Base-by-base conservation (phyloP, 805 yeast genomes). In the Sugiyamaella smithiae region DNA sequence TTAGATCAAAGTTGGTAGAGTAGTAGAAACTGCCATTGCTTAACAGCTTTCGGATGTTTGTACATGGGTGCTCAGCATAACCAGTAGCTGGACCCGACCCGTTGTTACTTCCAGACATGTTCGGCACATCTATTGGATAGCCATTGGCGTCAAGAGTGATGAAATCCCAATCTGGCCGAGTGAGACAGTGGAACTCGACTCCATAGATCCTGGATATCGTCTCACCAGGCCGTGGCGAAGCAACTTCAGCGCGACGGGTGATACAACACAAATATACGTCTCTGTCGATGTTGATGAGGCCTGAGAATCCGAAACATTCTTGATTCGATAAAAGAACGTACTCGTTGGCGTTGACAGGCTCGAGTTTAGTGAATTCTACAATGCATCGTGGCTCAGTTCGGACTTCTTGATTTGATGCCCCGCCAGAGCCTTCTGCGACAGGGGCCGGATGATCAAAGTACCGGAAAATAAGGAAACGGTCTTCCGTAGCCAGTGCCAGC, bases 1-100 rank as follows among this genome's bases (percentile, higher is more conserved):
- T 93, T 57, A 93, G 69, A 66, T 93, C 99, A 66, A 89, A 93
- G 67, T 89, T 91, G 3, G 88, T 82, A 47, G 96, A 87, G 68
- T 84, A 93, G 67, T 87, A 91, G 63, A 93, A 93, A 1, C 96
- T 87, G 2, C 98, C 97, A 62, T 85, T 86, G 20, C 84, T 75
- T 44, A 93, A 69, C 40, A 93, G 71, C 65, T 88, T 89, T 57
- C 82, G 78, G 52, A 93, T 65, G 46, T 85, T 93, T 40, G 73
- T 75, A 61, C 98, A 89, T 0, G 98, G 98, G 60, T 91, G 96
- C 50, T 78, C 83, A 38, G 45, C 46, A 31, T 56, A 57, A 14
- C 57, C 64, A 31, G 28, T 19, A 8, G 14, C 42, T 17, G 31
- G 17, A 22, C 63, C 51, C 48, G 59, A 28, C 26, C 53, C 57